phyloP scores from a whole-genome alignment of 768 basidiomycete species.

The Mycena rebaudengoi region DNA sequence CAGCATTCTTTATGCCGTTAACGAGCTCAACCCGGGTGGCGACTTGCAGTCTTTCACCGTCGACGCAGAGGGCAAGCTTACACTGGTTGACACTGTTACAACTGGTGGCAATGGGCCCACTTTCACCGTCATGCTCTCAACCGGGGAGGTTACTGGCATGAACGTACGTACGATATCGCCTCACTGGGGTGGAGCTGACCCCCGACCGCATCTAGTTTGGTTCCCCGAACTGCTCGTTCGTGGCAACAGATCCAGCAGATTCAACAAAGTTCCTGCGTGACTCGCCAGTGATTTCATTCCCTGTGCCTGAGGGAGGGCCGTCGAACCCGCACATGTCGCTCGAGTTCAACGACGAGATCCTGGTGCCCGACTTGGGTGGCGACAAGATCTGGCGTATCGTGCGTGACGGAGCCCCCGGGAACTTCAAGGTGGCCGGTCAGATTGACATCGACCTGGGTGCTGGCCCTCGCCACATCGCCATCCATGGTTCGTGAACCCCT shows the following conservation, averaged over 20 bases:
- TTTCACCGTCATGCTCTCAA: conserved; percentile 57
- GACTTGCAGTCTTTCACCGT: conserved; percentile 64
- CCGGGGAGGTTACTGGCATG: conserved; percentile 63
- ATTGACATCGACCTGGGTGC: conserved; percentile 61
- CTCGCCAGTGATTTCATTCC: conserved; percentile 57
- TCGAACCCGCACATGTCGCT: conserved; percentile 73
- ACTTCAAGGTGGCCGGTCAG: conserved; percentile 62
- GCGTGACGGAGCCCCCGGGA: conserved; percentile 48
- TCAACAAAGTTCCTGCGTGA: conserved; percentile 43
- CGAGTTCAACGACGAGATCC: conserved; percentile 58
- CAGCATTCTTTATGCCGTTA: conserved; percentile 65
- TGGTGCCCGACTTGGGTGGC: conserved; percentile 69
- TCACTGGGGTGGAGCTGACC: neutral
- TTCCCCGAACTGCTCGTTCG: conserved; percentile 44
- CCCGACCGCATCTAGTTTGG: conserved; percentile 41
- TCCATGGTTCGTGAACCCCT: conserved; percentile 51
- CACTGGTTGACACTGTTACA: conserved; percentile 50
- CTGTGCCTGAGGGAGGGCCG: conserved; percentile 45
- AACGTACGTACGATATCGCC: conserved; percentile 50
- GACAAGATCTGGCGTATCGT: conserved; percentile 73
- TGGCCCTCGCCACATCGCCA: conserved; percentile 68
- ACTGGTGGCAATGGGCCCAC: conserved; percentile 60
- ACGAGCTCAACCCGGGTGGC: conserved; percentile 54
- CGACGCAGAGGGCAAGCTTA: conserved; percentile 47
- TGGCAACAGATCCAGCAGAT: conserved; percentile 49